These are phyloP conservation scores for Austroboletus festivus DNA, from an alignment of 768 basidiomycete species.

Conservation along the genomic window DNA sequence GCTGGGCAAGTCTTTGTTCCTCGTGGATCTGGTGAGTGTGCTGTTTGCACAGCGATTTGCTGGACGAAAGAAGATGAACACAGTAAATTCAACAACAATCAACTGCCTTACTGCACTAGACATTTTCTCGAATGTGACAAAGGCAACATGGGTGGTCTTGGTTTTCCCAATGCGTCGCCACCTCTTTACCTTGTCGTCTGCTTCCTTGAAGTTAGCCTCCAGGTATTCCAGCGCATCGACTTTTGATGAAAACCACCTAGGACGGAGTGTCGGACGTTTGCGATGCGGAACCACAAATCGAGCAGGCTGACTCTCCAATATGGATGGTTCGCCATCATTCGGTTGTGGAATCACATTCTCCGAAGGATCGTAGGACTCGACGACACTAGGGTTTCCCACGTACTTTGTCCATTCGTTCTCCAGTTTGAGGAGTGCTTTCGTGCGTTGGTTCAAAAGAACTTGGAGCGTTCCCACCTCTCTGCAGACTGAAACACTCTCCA, in stretches of 20 bases:
- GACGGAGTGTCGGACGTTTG: slow-evolving; percentile 71
- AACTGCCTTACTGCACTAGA: slow-evolving; percentile 70
- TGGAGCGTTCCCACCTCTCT: slow-evolving; percentile 77
- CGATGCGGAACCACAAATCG: slow-evolving; percentile 74
- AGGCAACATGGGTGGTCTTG: slow-evolving; percentile 79
- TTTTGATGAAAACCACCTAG: slow-evolving; percentile 67
- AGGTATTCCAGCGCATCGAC: slow-evolving; percentile 91
- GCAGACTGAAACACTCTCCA: slow-evolving; percentile 90
- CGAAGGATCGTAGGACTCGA: slow-evolving; percentile 75
- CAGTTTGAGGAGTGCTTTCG: slow-evolving; percentile 71
- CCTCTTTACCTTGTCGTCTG: slow-evolving; percentile 80
- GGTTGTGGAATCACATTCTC: slow-evolving; percentile 49
- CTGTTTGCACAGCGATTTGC: slow-evolving; percentile 88
- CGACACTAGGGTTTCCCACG: slow-evolving; percentile 89
- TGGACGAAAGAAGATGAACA: slow-evolving; percentile 24
- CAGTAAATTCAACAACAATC: neutral
- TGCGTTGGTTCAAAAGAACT: slow-evolving; percentile 71
- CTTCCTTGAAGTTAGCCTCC: slow-evolving; percentile 72
- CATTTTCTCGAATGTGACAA: slow-evolving; percentile 97
- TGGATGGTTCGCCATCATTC: slow-evolving; percentile 48
- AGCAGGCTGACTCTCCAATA: slow-evolving; percentile 50
- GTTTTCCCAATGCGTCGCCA: slow-evolving; percentile 71
- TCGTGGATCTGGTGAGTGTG: slow-evolving; percentile 66
- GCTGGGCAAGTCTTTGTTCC: slow-evolving; percentile 71
- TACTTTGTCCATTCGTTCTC: slow-evolving; percentile 88